phyloP scores from a whole-genome alignment of 2,329 filamentous ascomycete genomes.

The Blumeria hordei region DNA sequence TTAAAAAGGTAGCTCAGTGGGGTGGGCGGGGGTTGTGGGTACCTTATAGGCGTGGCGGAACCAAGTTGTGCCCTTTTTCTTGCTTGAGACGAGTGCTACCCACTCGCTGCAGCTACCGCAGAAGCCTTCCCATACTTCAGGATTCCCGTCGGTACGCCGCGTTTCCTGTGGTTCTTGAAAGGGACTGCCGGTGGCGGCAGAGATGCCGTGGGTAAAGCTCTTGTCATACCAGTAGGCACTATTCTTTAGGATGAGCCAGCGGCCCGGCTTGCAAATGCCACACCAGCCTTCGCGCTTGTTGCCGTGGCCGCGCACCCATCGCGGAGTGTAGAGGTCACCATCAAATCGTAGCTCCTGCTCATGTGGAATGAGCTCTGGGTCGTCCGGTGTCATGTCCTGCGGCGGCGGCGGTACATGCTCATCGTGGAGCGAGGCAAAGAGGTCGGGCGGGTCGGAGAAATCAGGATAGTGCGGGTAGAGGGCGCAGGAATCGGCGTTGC shows the following conservation, averaged over 20 bases:
- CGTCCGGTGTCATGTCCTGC: slow-evolving; percentile 58
- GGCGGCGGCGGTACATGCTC: slow-evolving; percentile 51
- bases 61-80: slow-evolving; percentile 52
- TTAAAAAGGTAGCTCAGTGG: too few relatives aligned
- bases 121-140: slow-evolving; percentile 59
- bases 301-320: slow-evolving; percentile 64
- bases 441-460: slow-evolving; percentile 50
- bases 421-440: slow-evolving; percentile 52
- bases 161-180: slow-evolving; percentile 59
- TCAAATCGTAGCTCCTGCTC: slow-evolving; percentile 60
- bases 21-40: slow-evolving; percentile 1
- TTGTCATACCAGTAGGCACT: slow-evolving; percentile 89
- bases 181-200: slow-evolving; percentile 52
- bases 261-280: slow-evolving; percentile 62
- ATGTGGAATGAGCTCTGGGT: slow-evolving; percentile 51
- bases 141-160: slow-evolving; percentile 53
- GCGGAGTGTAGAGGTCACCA: slow-evolving; percentile 61
- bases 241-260: slow-evolving; percentile 76
- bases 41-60: background rate
- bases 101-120: slow-evolving; percentile 60
- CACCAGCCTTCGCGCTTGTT: slow-evolving; percentile 83
- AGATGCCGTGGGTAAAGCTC: slow-evolving; percentile 71
- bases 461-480: slow-evolving; percentile 48
- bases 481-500: slow-evolving; percentile 44
- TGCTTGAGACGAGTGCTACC: slow-evolving; percentile 61